phyloP scores from a whole-genome alignment of 2,329 filamentous ascomycete species.

The Knufia petricola region DNA sequence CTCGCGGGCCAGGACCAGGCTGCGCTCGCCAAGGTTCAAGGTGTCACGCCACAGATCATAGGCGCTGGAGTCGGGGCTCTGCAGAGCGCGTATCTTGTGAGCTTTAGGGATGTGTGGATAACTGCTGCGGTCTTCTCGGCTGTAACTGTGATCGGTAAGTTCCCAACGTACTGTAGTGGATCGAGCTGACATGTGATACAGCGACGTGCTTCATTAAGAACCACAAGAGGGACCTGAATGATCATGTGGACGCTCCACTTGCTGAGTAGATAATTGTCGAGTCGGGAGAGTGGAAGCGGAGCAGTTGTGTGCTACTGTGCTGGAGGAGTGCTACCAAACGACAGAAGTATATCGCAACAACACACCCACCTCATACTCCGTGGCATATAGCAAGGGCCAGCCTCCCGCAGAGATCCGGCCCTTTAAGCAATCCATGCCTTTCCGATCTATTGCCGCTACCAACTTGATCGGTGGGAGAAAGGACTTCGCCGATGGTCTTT shows the following conservation, averaged over 20 bases:
- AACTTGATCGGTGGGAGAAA: no score
- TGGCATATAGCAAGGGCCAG: no score
- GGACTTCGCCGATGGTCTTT: no score
- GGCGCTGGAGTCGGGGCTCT: slow-evolving; percentile 10
- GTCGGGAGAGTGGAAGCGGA: no score
- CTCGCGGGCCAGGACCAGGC: slow-evolving; percentile 6
- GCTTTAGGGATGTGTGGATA: slow-evolving; percentile 15
- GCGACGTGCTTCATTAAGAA: slow-evolving; percentile 14
- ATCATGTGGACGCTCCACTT: slow-evolving; percentile 15
- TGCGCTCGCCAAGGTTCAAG: slow-evolving; percentile 8
- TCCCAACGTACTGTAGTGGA: neutral
- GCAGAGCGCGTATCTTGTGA: slow-evolving; percentile 12
- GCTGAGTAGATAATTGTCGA: no score
- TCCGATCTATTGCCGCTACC: no score
- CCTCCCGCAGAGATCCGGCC: no score
- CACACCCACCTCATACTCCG: no score
- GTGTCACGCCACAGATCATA: slow-evolving; percentile 14
- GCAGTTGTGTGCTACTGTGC: no score
- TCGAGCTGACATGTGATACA: neutral
- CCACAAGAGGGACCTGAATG: slow-evolving; percentile 15
- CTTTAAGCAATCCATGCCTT: no score
- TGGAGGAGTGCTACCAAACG: no score
- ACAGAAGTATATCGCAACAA: no score
- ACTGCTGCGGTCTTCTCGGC: slow-evolving; percentile 12
- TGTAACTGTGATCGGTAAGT: slow-evolving; percentile 11